Evolutionary conservation across 1,284 basidiomycete genomes (phyloP), one percentile per base, ranked within the genome.

Genomic region (Cryptococcus floricola): DNA sequence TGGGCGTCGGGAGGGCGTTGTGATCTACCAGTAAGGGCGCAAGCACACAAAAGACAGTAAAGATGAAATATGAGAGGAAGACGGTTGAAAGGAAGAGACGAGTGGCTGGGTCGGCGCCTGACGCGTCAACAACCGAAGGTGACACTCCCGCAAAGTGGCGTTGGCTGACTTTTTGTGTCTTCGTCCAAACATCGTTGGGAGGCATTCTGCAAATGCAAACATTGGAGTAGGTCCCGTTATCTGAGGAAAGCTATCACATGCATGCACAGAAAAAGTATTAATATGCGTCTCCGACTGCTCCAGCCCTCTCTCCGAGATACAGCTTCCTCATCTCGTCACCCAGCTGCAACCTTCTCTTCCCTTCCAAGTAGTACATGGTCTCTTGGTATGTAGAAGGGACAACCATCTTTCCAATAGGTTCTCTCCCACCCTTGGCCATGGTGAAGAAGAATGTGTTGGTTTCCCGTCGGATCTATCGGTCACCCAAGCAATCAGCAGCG

Each of bases 281-380:
- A 25, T 31, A 25, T 16, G 45, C 45, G 27, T 46, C 45, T 23
- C 27, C 45, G 3, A 46, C 45, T 12, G 45, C 51, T 25, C 44
- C 25, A 23, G 45, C 46, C 44, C 48, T 47, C 7, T 51, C 59
- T 28, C 47, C 55, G 31, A 63, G 61, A 58, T 77, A 77, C 52
- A 77, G 59, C 42, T 63, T 54, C 46, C 78, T 61, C 66, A 78
- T 74, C 61, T 76, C 72, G 47, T 69, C 64, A 5, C 77, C 78
- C 10, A 76, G 42, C 25, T 66, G 69, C 43, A 78, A 54, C 19
- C 77, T 84, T 9, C 89, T 80, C 57, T 82, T 83, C 0, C 86
- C 88, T 72, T 91, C 88, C 28, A 91, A 77, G 84, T 87, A 91
- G 42, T 84, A 75, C 88, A 91, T 91, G 3, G 87, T 84, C 72